Evolutionary conservation across 2,329 filamentous ascomycete genomes (phyloP).

Genomic region (Pseudogymnoascus sp.): DNA sequence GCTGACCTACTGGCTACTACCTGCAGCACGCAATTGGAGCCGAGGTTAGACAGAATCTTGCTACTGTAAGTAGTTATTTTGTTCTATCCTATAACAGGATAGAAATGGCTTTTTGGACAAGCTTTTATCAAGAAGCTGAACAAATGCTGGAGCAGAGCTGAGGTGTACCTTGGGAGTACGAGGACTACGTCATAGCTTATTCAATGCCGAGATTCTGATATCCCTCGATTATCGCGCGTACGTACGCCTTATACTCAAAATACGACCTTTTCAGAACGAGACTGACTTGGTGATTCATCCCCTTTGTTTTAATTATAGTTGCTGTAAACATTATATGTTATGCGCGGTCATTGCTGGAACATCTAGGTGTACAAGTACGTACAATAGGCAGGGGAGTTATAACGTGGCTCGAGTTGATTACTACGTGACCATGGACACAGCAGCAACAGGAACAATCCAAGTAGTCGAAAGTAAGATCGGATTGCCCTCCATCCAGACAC

Average conservation of each 20-base stretch:
- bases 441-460: not conserved
- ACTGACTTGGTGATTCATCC: no score
- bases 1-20: not conserved
- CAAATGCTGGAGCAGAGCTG: not conserved
- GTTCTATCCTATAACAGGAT: not conserved
- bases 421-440: not conserved
- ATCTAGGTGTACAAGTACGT: not conserved
- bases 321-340: not conserved
- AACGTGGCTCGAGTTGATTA: not conserved
- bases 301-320: not conserved
- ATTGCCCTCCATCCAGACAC: not conserved
- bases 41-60: not conserved
- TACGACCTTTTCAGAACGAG: not conserved
- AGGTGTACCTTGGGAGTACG: not conserved
- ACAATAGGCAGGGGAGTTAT: not conserved
- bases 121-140: not conserved
- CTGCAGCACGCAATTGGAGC: not conserved
- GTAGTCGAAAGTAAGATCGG: not conserved
- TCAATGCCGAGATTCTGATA: not conserved
- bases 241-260: not conserved
- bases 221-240: not conserved
- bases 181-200: not conserved
- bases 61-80: not conserved
- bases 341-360: not conserved
- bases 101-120: not conserved